These are phyloP conservation scores for Pseudognaphalium luteoalbum DNA, from an alignment of 129 eudicot species.

Conservation along the genomic window DNA sequence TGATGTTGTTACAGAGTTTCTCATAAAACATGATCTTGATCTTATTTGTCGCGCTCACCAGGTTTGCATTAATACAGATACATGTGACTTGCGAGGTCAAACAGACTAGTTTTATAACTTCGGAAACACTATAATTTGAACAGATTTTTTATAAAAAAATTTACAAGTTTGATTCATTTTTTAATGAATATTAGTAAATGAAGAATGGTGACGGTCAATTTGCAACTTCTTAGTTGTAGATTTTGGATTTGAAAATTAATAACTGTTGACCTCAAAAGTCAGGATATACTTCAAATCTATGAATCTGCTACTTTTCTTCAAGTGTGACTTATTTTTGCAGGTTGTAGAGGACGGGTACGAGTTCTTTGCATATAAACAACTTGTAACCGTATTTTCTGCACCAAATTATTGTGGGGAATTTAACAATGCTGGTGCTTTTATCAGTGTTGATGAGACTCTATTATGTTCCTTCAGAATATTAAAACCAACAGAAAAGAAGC, in stretches of 20 bases:
- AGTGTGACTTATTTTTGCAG: conserved; percentile 28
- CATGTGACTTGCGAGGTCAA: not conserved
- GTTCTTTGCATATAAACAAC: conserved; percentile 52
- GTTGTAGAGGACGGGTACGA: conserved; percentile 60
- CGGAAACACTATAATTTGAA: not conserved
- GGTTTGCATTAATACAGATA: conserved; percentile 22
- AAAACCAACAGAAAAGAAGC: conserved; percentile 54
- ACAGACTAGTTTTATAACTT: not conserved
- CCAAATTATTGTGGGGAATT: conserved; percentile 52
- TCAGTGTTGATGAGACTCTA: conserved; percentile 51
- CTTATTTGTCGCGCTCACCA: conserved; percentile 66
- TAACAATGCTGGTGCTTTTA: conserved; percentile 47
- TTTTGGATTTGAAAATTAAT: not conserved
- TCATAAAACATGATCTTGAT: conserved; percentile 51
- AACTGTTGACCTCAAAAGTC: conserved; percentile 13
- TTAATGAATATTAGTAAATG: not conserved
- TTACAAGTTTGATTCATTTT: not conserved
- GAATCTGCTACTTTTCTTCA: not conserved
- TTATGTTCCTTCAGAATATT: conserved; percentile 55
- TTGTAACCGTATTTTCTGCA: conserved; percentile 49
- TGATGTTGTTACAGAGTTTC: conserved; percentile 58
- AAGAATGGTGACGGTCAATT: not conserved
- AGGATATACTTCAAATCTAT: not conserved
- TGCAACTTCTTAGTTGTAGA: not conserved
- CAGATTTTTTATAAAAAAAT: no score